phyloP scores from a whole-genome alignment of 192 early-diverging fungal genomes.

The Rhizophlyctis rosea region DNA sequence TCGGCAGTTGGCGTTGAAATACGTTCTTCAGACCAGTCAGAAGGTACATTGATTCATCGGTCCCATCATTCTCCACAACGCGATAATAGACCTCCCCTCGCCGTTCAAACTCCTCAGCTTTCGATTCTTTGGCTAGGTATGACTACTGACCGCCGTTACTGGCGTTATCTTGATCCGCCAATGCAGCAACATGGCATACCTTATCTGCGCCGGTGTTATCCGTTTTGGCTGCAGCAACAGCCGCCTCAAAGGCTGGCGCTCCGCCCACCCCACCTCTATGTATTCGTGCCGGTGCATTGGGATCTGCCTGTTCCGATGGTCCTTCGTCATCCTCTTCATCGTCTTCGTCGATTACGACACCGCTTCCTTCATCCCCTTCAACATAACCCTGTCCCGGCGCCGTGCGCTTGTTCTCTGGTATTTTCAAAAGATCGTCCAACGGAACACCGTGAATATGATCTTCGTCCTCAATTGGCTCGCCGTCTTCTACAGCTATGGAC shows the following conservation, averaged over 20 bases:
- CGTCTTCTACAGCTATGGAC: neutral
- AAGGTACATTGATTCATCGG: conserved; percentile 77
- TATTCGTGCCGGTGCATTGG: neutral
- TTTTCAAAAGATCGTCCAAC: neutral
- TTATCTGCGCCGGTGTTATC: neutral
- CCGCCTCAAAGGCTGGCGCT: neutral
- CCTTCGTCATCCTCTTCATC: neutral
- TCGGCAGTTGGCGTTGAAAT: conserved; percentile 94
- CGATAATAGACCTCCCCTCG: conserved; percentile 43
- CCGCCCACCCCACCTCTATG: neutral
- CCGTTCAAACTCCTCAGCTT: conserved; percentile 39
- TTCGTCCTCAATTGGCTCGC: neutral
- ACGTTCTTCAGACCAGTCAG: conserved; percentile 94
- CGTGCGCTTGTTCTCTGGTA: neutral
- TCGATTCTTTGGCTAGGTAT: conserved; percentile 7
- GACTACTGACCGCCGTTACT: neutral
- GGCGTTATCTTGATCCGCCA: neutral
- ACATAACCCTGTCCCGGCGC: neutral
- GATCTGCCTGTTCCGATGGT: neutral
- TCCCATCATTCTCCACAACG: conserved; percentile 80
- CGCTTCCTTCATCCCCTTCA: neutral
- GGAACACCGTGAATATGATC: neutral
- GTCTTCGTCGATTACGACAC: neutral
- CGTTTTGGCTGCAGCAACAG: neutral
- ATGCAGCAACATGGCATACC: neutral